Conservation (phyloP, 495 filamentous ascomycete species). For the Lasiosphaeriaceae sp. region DNA sequence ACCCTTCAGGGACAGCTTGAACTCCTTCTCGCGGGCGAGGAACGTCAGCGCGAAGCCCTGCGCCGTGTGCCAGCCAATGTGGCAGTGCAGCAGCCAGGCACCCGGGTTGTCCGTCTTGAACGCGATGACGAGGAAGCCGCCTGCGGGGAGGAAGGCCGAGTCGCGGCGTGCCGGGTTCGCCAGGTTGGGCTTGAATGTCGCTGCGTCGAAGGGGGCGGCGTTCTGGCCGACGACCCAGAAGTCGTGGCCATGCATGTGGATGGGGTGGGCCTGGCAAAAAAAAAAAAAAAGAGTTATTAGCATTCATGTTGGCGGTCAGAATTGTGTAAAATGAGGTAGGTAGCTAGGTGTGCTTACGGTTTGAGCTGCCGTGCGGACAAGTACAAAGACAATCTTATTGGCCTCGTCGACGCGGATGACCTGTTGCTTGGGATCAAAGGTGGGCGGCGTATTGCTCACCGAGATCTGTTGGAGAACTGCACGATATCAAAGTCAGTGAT, state of each 20-base stretch:
- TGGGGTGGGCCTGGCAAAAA: conserved; percentile 36
- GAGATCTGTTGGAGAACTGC: conserved; percentile 1
- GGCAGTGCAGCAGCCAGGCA: conserved; percentile 20
- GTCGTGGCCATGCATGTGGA: conserved; percentile 57
- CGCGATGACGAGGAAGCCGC: conserved; percentile 42
- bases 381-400: background rate
- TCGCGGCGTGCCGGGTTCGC: conserved; percentile 53
- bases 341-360: too few species aligned
- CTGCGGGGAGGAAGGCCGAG: conserved; percentile 40
- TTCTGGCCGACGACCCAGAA: conserved; percentile 52
- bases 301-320: too few species aligned
- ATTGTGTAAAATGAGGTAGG: too few species aligned
- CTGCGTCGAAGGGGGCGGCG: conserved; percentile 10
- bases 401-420: conserved; percentile 2
- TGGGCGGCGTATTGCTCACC: background rate
- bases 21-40: conserved; percentile 27
- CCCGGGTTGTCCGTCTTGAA: conserved; percentile 53
- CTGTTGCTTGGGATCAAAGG: conserved; percentile 2
- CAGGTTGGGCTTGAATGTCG: conserved; percentile 28
- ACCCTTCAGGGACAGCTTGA: conserved; percentile 4
- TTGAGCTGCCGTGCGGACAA: background rate
- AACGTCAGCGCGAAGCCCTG: conserved; percentile 45
- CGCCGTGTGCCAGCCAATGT: conserved; percentile 19
- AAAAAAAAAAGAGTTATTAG: too few species aligned
- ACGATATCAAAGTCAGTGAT: background rate